A percentile compares a stretch with the other conserved stretches of the same genome.
phyloP scores from a whole-genome alignment of 345 rosid species.

The Salix koriyanagi region DNA sequence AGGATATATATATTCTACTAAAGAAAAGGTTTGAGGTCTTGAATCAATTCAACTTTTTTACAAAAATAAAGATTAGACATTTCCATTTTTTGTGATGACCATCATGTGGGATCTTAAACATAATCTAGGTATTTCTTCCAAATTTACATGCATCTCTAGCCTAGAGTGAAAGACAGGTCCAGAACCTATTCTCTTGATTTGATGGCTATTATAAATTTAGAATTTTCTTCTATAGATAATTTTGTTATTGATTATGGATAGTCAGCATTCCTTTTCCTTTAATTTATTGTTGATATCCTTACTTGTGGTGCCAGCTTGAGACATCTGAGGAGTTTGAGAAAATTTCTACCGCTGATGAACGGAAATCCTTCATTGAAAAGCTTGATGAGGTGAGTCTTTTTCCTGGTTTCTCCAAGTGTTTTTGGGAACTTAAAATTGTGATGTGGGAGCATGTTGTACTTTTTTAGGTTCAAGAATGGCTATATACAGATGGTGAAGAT shows the following conservation, averaged over 20 bases:
- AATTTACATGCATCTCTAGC: no score
- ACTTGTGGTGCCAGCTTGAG: slow-evolving; percentile 56
- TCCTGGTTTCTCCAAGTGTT: not conserved
- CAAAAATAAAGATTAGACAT: not conserved
- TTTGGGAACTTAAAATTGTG: slow-evolving; percentile 1
- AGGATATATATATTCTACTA: slow-evolving; percentile 86
- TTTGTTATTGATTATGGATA: not conserved
- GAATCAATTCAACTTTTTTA: not conserved
- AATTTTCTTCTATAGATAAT: not conserved
- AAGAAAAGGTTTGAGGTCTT: slow-evolving; percentile 65
- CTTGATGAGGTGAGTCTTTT: slow-evolving; percentile 69
- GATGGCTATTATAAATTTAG: not conserved
- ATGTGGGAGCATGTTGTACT: slow-evolving; percentile 8
- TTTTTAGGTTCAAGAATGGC: slow-evolving; percentile 92
- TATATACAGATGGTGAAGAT: slow-evolving; percentile 95
- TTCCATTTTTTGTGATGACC: not conserved
- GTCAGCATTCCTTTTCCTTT: not conserved
- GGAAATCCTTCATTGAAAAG: slow-evolving; percentile 68
- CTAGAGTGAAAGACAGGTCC: not conserved
- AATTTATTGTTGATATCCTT: slow-evolving; percentile 2
- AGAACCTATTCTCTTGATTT: not conserved
- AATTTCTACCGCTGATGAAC: slow-evolving; percentile 71
- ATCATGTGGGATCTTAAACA: not conserved
- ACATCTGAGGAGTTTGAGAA: slow-evolving; percentile 62
- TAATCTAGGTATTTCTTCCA: no score